Evolutionary conservation across 1,284 basidiomycete species (phyloP), one percentile per base, ranked within the genome.

Genomic region (Pulveroboletus sp.): DNA sequence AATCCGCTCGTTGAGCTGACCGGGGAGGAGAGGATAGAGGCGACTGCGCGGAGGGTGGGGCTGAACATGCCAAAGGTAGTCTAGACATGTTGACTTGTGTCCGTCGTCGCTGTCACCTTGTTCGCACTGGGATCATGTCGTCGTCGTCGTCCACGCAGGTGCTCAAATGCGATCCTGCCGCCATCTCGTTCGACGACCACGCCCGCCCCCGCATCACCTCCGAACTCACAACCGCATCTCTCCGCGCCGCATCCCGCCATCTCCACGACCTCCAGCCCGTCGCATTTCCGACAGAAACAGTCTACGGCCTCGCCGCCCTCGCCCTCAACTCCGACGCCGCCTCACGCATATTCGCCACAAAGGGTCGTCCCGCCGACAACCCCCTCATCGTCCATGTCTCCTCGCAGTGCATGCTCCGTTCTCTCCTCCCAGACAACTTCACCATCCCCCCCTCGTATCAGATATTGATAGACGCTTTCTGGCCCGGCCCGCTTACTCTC

Each of bases 321-420:
- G 95, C 96, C 0, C 77, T 96, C 39, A 77, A 87, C 57, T 66
- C 83, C 1, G 67, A 75, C 20, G 94, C 95, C 10, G 82, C 86
- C 5, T 71, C 80, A 2, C 81, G 81, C 60, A 96, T 99, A 65
- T 99, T 96, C 74, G 77, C 82, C 12, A 91, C 92, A 56, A 99
- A 99, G 71, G 92, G 94, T 39, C 81, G 97, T 45, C 97, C 97
- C 2, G 78, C 91, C 5, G 97, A 99, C 74, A 99, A 99, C 72
- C 97, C 97, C 1, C 81, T 99, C 52, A 99, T 99, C 77, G 93
- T 98, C 31, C 97, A 99, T 75, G 86, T 99, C 58, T 94, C 92
- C 8, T 94, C 94, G 2, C 75, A 84, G 18, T 68, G 80, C 45
- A 98, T 98, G 96, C 83, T 98, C 20, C 71, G 74, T 11, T 77